Evolutionary conservation across 495 filamentous ascomycete genomes (phyloP).

Genomic region (Astrothelium subdiscretum): DNA sequence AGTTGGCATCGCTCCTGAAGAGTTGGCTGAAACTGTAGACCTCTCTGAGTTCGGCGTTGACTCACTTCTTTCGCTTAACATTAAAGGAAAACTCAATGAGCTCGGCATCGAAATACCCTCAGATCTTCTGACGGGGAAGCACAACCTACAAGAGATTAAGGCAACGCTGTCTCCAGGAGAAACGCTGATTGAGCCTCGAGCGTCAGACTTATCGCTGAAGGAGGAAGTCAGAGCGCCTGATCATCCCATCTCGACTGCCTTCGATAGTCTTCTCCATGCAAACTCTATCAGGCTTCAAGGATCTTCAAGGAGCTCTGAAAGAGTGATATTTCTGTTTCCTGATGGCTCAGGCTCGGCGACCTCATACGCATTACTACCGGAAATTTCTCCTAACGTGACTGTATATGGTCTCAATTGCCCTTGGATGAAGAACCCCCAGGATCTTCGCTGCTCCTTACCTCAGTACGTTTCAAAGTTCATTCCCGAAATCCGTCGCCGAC

Average conservation of each 20-base stretch:
- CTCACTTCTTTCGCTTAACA: constrained; percentile 41
- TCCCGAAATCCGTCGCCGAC: constrained; percentile 49
- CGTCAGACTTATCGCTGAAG: not conserved
- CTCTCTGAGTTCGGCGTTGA: constrained; percentile 41
- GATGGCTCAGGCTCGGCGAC: constrained; percentile 40
- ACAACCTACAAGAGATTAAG: constrained; percentile 17
- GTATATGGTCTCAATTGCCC: constrained; percentile 27
- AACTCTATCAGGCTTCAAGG: constrained; percentile 43
- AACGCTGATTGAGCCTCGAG: constrained; percentile 13
- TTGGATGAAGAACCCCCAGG: constrained; percentile 42
- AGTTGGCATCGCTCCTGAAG: constrained; percentile 53
- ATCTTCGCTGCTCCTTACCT: constrained; percentile 38
- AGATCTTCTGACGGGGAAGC: not conserved
- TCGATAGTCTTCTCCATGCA: constrained; percentile 23
- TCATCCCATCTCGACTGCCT: not conserved
- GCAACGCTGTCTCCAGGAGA: constrained; percentile 12
- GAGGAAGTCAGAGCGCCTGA: not conserved
- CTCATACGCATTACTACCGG: constrained; percentile 22
- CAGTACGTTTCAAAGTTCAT: constrained; percentile 43
- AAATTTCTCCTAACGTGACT: constrained; percentile 5
- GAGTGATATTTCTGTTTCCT: constrained; percentile 39
- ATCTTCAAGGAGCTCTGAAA: constrained; percentile 32
- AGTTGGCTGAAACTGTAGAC: constrained; percentile 39
- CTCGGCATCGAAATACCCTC: constrained; percentile 29
- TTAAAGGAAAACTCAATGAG: constrained; percentile 44